phyloP scores from a whole-genome alignment of 2,329 filamentous ascomycete genomes.

The Exophiala bonariae region DNA sequence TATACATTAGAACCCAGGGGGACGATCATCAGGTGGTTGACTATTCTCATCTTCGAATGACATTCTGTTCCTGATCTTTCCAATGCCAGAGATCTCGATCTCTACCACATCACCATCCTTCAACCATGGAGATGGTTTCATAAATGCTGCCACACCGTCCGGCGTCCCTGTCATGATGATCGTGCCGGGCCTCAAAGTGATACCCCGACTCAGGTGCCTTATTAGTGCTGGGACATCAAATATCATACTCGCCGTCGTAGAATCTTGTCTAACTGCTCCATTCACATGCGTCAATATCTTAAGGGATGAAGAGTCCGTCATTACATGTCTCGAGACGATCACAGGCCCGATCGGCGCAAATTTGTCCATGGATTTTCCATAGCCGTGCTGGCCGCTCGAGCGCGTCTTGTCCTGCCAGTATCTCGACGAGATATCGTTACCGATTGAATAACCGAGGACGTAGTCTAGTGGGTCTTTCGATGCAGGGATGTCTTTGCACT shows the following conservation, averaged over 20 bases:
- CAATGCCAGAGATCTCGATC: slow-evolving; percentile 49
- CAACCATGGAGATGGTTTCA: slow-evolving; percentile 39
- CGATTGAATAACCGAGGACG: slow-evolving; percentile 54
- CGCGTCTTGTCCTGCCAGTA: slow-evolving; percentile 53
- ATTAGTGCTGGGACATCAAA: slow-evolving; percentile 37
- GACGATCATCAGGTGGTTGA: not conserved
- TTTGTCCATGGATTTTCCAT: slow-evolving; percentile 59
- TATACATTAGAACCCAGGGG: too few relatives aligned
- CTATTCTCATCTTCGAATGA: slow-evolving; percentile 5
- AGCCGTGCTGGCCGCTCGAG: slow-evolving; percentile 57
- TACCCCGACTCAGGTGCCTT: slow-evolving; percentile 37
- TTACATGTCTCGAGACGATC: slow-evolving; percentile 39
- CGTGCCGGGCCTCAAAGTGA: slow-evolving; percentile 37
- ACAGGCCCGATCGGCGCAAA: slow-evolving; percentile 56
- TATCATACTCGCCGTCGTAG: slow-evolving; percentile 38
- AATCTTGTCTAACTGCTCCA: slow-evolving; percentile 38
- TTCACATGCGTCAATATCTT: slow-evolving; percentile 35
- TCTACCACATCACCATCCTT: slow-evolving; percentile 42
- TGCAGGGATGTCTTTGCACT: slow-evolving; percentile 51
- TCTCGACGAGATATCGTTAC: slow-evolving; percentile 57
- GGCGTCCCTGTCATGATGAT: slow-evolving; percentile 43
- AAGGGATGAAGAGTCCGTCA: slow-evolving; percentile 34
- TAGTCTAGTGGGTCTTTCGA: slow-evolving; percentile 47
- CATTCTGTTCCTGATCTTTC: slow-evolving; percentile 44
- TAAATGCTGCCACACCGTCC: slow-evolving; percentile 43